phyloP scores from a whole-genome alignment of 2,329 filamentous ascomycete genomes.

The Neurospora crassa region DNA sequence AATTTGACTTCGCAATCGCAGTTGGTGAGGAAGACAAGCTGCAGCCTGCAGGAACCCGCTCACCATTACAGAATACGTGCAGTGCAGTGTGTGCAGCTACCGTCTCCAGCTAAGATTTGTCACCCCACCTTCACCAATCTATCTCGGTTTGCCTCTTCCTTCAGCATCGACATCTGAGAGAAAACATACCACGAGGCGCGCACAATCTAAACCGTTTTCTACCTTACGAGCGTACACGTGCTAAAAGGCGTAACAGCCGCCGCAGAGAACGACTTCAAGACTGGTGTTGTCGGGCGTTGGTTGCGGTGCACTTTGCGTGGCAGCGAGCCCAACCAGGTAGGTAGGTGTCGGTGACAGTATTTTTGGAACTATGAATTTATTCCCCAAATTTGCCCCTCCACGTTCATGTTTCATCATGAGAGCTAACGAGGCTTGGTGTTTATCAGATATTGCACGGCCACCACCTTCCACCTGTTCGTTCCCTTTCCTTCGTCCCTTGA shows the following conservation, averaged over 20 bases:
- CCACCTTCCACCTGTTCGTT: neutral
- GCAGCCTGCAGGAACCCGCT: neutral
- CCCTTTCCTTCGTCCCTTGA: neutral
- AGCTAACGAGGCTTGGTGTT: neutral
- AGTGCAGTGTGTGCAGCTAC: neutral
- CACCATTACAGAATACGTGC: neutral
- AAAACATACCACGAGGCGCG: no score
- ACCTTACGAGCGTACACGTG: neutral
- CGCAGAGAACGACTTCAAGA: neutral
- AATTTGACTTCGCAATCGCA: neutral
- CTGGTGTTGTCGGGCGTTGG: neutral
- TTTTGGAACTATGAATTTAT: neutral
- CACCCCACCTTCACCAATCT: neutral
- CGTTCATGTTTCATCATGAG: neutral
- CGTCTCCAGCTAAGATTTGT: neutral
- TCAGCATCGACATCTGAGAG: neutral
- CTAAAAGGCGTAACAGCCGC: neutral
- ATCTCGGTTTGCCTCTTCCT: neutral
- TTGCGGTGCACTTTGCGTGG: neutral
- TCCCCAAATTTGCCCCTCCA: neutral
- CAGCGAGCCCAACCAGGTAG: neutral
- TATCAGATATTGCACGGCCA: neutral
- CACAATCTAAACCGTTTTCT: neutral
- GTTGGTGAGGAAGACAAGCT: neutral
- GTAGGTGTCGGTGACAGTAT: neutral